Percentiles rank a stretch among this genome's conserved stretches.
Evolutionary conservation across 2,329 filamentous ascomycete genomes (phyloP).

Genomic region (Penicillium sp.): DNA sequence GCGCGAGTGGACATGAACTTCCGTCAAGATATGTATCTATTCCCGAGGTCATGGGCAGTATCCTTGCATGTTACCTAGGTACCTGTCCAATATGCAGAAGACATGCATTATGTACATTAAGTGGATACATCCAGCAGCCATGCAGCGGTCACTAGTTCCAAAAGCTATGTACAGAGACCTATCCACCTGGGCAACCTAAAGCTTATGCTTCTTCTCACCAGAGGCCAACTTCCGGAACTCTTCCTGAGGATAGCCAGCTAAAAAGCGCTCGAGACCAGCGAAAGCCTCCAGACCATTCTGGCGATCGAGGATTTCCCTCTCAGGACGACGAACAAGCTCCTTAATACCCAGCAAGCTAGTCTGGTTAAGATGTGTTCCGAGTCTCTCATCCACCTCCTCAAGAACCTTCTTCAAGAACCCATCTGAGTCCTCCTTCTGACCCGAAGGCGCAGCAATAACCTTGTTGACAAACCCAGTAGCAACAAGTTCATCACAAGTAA

Average conservation of each 20-base stretch:
- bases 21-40: too few relatives aligned
- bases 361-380: conserved; percentile 78
- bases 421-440: conserved; percentile 61
- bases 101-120: background rate
- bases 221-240: conserved; percentile 84
- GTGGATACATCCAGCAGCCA: background rate
- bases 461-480: conserved; percentile 82
- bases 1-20: too few relatives aligned
- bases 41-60: too few relatives aligned
- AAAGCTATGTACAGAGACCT: conserved; percentile 5
- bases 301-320: conserved; percentile 70
- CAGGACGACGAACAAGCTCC: conserved; percentile 73
- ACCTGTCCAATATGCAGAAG: too few relatives aligned
- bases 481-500: conserved; percentile 72
- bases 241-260: conserved; percentile 77
- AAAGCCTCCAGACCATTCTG: conserved; percentile 86
- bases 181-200: conserved; percentile 52
- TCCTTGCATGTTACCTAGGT: too few relatives aligned
- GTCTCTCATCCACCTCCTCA: conserved; percentile 74
- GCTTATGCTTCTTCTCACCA: conserved; percentile 92
- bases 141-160: background rate
- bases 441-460: conserved; percentile 64
- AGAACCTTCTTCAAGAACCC: conserved; percentile 73
- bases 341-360: conserved; percentile 84
- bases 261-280: conserved; percentile 78